A percentile compares a stretch with the other conserved stretches of the same genome.
phyloP scores from a whole-genome alignment of 2,329 filamentous ascomycete species.

The Lecanoromycetidae sp. region DNA sequence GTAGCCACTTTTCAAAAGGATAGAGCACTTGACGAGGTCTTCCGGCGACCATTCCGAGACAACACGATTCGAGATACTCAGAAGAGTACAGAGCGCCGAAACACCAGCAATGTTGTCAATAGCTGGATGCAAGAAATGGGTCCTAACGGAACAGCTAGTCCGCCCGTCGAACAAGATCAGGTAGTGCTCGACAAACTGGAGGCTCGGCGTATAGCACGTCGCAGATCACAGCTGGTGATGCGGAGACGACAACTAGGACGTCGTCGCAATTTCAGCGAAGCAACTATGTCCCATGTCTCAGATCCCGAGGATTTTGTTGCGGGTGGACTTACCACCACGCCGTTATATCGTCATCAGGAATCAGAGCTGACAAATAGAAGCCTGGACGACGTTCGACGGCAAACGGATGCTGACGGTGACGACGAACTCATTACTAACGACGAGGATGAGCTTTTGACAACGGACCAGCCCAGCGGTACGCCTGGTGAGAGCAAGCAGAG shows the following conservation, averaged over 20 bases:
- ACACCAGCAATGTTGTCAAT: conserved; percentile 69
- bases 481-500: not conserved
- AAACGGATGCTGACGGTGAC: conserved; percentile 77
- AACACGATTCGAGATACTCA: conserved; percentile 43
- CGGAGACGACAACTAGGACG: conserved; percentile 21
- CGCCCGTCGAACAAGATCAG: conserved; percentile 49
- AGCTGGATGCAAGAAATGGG: conserved; percentile 74
- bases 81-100: conserved; percentile 51
- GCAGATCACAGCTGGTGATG: conserved; percentile 39
- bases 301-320: conserved; percentile 41
- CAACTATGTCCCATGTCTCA: conserved; percentile 43
- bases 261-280: conserved; percentile 38
- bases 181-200: conserved; percentile 49
- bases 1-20: conserved; percentile 84
- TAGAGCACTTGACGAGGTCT: conserved; percentile 80
- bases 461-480: conserved; percentile 5
- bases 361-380: conserved; percentile 20
- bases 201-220: conserved; percentile 36
- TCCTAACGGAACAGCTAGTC: conserved; percentile 40
- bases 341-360: conserved; percentile 20
- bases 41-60: conserved; percentile 39
- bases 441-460: conserved; percentile 37
- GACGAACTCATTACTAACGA: conserved; percentile 80
- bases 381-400: conserved; percentile 37
- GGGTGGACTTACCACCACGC: conserved; percentile 18